Evolutionary conservation across 139 green algal species (phyloP).

Genomic region (Chlorella sp.): DNA sequence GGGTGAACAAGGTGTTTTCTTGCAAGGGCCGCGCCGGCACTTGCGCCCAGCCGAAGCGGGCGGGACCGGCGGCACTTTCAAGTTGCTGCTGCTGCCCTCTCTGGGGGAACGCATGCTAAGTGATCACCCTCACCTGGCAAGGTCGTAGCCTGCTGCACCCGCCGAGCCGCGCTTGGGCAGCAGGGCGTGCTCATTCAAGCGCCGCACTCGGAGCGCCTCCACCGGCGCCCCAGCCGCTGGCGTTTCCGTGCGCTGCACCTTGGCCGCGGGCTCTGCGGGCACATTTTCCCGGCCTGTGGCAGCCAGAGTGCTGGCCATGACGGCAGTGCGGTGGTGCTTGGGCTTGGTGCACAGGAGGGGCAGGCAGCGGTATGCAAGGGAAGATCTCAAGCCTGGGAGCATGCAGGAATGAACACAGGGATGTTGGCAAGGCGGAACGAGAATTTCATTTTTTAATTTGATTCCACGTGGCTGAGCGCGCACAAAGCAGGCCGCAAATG

Average conservation of each 20-base stretch:
- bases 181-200: slow-evolving; percentile 79
- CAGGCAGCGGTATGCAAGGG: background rate
- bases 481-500: too few species aligned
- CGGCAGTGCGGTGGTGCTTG: background rate
- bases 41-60: too few species aligned
- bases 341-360: background rate
- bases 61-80: background rate
- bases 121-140: slow-evolving; percentile 73
- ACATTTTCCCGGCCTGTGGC: slow-evolving; percentile 38
- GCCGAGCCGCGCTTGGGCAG: slow-evolving; percentile 86
- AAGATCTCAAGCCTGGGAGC: background rate
- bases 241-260: slow-evolving; percentile 24
- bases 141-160: slow-evolving; percentile 93
- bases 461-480: too few species aligned
- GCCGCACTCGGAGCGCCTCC: slow-evolving; percentile 82
- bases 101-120: too few species aligned
- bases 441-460: too few species aligned
- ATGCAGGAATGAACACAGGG: background rate
- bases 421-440: too few species aligned
- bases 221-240: background rate
- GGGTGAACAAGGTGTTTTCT: background rate
- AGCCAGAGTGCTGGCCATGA: background rate
- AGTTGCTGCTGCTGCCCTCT: too few species aligned
- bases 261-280: slow-evolving; percentile 25
- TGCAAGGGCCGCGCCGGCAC: background rate